These are phyloP conservation scores for Tuber brumale DNA, from an alignment of 495 filamentous ascomycete genomes.

Conservation along the genomic window DNA sequence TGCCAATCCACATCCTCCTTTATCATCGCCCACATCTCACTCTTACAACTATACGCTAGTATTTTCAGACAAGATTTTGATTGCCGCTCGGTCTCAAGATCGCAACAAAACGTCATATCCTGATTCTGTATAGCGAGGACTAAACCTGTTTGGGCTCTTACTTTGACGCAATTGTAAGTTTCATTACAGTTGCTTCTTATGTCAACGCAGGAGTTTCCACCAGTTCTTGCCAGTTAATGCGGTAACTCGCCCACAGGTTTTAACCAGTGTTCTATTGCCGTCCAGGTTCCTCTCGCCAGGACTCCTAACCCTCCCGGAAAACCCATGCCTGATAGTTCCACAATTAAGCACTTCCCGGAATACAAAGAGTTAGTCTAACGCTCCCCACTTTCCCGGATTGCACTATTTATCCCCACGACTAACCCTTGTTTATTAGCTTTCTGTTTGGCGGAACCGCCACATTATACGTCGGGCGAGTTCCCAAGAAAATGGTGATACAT, in stretches of 20 bases:
- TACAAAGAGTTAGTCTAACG: background rate
- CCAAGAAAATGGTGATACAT: background rate
- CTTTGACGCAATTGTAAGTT: too few relatives aligned
- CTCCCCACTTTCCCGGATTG: background rate
- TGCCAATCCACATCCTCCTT: background rate
- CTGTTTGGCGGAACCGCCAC: too few relatives aligned
- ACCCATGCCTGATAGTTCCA: background rate
- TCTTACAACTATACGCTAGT: background rate
- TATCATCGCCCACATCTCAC: background rate
- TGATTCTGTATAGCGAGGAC: too few relatives aligned
- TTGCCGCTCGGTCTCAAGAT: too few relatives aligned
- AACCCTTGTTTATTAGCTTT: background rate
- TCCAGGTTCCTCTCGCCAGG: background rate
- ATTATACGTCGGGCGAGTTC: background rate
- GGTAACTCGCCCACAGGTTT: background rate
- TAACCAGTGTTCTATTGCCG: background rate
- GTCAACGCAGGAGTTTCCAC: too few relatives aligned
- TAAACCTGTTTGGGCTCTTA: too few relatives aligned
- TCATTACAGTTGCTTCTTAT: too few relatives aligned
- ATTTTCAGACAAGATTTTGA: too few relatives aligned
- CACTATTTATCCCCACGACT: background rate
- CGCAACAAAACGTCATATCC: too few relatives aligned
- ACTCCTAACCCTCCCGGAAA: background rate
- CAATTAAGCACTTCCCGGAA: background rate
- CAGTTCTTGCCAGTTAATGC: too few relatives aligned